Conservation (phyloP, 306 rosid genomes). For the Medicago lupulina region DNA sequence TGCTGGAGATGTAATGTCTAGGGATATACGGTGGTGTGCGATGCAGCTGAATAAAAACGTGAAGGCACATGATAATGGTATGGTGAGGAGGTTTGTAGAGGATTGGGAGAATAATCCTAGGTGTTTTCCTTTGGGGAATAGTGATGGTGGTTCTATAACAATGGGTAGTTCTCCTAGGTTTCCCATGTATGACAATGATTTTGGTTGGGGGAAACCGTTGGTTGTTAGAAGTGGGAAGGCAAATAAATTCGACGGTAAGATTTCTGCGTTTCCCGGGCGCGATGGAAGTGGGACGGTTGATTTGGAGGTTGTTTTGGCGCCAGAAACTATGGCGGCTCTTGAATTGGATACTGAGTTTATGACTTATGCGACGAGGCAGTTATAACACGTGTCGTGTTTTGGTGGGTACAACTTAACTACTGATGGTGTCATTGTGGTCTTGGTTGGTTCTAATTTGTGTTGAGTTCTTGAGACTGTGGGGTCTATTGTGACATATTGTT, state of each 20-base stretch:
- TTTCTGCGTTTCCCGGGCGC: conserved; percentile 85
- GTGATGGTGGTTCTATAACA: conserved; percentile 81
- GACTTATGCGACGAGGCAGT: conserved; percentile 58
- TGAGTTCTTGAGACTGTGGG: conserved; percentile 13
- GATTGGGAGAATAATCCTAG: conserved; percentile 83
- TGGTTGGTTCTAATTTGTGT: not conserved
- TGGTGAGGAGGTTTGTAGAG: conserved; percentile 61
- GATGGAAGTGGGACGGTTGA: conserved; percentile 79
- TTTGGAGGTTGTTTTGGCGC: conserved; percentile 80
- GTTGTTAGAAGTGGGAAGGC: conserved; percentile 85
- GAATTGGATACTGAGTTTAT: conserved; percentile 84
- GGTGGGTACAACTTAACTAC: not conserved
- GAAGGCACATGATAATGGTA: conserved; percentile 62
- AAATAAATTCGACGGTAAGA: conserved; percentile 91
- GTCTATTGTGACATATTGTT: conserved; percentile 31
- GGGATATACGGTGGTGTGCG: conserved; percentile 82
- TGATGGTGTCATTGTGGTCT: not conserved
- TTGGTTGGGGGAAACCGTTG: conserved; percentile 91
- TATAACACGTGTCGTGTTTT: conserved; percentile 25
- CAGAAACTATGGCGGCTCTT: conserved; percentile 72
- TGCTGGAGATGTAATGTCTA: conserved; percentile 54
- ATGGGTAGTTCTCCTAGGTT: conserved; percentile 96
- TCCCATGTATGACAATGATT: conserved; percentile 89
- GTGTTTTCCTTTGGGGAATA: conserved; percentile 84
- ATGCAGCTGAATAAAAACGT: conserved; percentile 69